These are phyloP conservation scores for Aspergillus sergii DNA, from an alignment of 2,329 filamentous ascomycete species.

Conservation along the genomic window DNA sequence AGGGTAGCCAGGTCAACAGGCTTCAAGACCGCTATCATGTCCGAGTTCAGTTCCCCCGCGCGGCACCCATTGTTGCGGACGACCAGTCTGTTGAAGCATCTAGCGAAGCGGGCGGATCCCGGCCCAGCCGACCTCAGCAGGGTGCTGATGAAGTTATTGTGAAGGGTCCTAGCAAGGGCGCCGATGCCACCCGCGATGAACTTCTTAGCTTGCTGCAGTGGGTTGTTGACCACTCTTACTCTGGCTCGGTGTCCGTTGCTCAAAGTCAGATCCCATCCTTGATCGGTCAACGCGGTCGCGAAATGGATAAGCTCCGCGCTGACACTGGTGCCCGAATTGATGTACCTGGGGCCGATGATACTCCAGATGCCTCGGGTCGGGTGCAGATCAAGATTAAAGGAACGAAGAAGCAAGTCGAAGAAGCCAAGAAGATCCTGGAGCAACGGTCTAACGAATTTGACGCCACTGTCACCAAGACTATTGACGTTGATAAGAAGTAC, in stretches of 20 bases:
- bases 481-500: slow-evolving; percentile 93
- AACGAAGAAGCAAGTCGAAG: slow-evolving; percentile 85
- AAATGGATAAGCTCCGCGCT: slow-evolving; percentile 86
- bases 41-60: slow-evolving; percentile 91
- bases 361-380: slow-evolving; percentile 63
- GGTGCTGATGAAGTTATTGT: slow-evolving; percentile 85
- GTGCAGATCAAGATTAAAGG: slow-evolving; percentile 92
- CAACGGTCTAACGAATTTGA: slow-evolving; percentile 87
- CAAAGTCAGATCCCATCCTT: slow-evolving; percentile 91
- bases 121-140: slow-evolving; percentile 70
- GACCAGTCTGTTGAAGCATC: slow-evolving; percentile 69
- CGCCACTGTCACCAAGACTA: slow-evolving; percentile 78
- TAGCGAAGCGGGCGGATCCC: slow-evolving; percentile 64
- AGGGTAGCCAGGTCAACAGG: slow-evolving; percentile 85
- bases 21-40: slow-evolving; percentile 93
- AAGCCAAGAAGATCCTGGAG: slow-evolving; percentile 86
- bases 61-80: slow-evolving; percentile 53
- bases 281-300: slow-evolving; percentile 86
- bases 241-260: slow-evolving; percentile 78
- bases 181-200: slow-evolving; percentile 89
- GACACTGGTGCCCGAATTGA: slow-evolving; percentile 87
- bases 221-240: slow-evolving; percentile 82
- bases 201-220: slow-evolving; percentile 87
- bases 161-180: slow-evolving; percentile 88
- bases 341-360: slow-evolving; percentile 78